Conservation (phyloP, 352 stramenopile genomes). For the Phytophthora sojae region DNA sequence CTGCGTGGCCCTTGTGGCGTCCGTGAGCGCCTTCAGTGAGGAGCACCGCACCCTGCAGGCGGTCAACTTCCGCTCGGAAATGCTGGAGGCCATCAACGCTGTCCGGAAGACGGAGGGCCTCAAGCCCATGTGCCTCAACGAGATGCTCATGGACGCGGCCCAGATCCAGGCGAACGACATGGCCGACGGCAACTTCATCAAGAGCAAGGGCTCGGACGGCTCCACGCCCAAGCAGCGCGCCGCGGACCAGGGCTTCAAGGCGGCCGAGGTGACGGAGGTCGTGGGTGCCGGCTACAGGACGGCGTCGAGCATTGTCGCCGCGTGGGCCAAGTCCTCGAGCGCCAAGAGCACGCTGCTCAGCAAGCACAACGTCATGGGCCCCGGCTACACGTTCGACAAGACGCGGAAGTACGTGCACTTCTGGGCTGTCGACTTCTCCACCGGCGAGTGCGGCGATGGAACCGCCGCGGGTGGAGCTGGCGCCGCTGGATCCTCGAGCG, state of each 20-base stretch:
- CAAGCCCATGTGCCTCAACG: slow-evolving; percentile 50
- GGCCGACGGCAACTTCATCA: slow-evolving; percentile 44
- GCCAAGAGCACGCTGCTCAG: slow-evolving; percentile 51
- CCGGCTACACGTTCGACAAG: slow-evolving; percentile 49
- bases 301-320: slow-evolving; percentile 45
- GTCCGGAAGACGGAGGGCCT: slow-evolving; percentile 45
- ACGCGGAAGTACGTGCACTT: slow-evolving; percentile 47
- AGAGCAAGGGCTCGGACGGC: slow-evolving; percentile 45
- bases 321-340: slow-evolving; percentile 54
- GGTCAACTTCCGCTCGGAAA: slow-evolving; percentile 54
- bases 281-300: slow-evolving; percentile 54
- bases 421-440: slow-evolving; percentile 47
- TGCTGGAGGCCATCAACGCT: slow-evolving; percentile 47
- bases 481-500: not conserved
- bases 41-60: slow-evolving; percentile 39
- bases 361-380: slow-evolving; percentile 38
- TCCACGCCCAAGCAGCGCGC: slow-evolving; percentile 43
- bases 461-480: slow-evolving; percentile 5
- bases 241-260: slow-evolving; percentile 33
- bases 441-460: slow-evolving; percentile 35
- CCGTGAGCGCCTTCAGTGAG: slow-evolving; percentile 17
- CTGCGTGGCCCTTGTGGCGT: slow-evolving; percentile 22
- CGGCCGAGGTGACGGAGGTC: slow-evolving; percentile 44
- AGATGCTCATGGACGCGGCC: slow-evolving; percentile 46
- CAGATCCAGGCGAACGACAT: slow-evolving; percentile 48